phyloP scores from a whole-genome alignment of 345 rosid genomes.

The Physaria fendleri region DNA sequence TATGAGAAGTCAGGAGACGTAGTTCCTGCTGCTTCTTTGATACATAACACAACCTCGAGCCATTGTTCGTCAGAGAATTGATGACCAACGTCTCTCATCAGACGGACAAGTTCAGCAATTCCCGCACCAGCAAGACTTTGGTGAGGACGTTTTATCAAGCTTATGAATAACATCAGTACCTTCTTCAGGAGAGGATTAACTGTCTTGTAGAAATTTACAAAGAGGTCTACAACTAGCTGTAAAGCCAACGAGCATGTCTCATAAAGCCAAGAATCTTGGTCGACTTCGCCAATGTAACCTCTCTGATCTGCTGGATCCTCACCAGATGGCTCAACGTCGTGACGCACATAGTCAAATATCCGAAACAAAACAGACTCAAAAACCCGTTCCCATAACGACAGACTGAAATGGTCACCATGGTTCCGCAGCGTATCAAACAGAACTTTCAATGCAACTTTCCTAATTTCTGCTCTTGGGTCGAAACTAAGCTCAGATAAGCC shows the following conservation, averaged over 20 bases:
- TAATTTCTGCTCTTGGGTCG: constrained; percentile 85
- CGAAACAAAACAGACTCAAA: constrained; percentile 87
- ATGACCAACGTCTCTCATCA: constrained; percentile 86
- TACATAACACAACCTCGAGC: constrained; percentile 72
- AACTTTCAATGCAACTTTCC: constrained; percentile 83
- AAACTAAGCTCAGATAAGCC: constrained; percentile 95
- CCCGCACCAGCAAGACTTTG: constrained; percentile 95
- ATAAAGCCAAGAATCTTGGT: constrained; percentile 91
- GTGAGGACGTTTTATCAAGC: constrained; percentile 87
- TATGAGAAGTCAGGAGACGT: constrained; percentile 73
- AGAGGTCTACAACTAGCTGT: constrained; percentile 87
- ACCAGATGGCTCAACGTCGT: constrained; percentile 70
- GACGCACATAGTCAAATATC: constrained; percentile 85
- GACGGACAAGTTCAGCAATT: constrained; percentile 81
- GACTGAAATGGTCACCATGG: constrained; percentile 83
- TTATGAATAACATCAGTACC: constrained; percentile 69
- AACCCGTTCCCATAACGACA: constrained; percentile 76
- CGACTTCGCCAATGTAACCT: constrained; percentile 49
- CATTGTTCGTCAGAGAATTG: constrained; percentile 81
- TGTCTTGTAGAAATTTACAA: constrained; percentile 79
- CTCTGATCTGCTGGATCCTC: constrained; percentile 52
- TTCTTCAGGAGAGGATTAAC: constrained; percentile 77
- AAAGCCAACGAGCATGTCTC: constrained; percentile 94
- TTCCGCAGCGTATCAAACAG: constrained; percentile 81
- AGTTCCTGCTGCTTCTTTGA: constrained; percentile 72